Conservation (phyloP, 352 stramenopile genomes). For the Blastocystis sp. region DNA sequence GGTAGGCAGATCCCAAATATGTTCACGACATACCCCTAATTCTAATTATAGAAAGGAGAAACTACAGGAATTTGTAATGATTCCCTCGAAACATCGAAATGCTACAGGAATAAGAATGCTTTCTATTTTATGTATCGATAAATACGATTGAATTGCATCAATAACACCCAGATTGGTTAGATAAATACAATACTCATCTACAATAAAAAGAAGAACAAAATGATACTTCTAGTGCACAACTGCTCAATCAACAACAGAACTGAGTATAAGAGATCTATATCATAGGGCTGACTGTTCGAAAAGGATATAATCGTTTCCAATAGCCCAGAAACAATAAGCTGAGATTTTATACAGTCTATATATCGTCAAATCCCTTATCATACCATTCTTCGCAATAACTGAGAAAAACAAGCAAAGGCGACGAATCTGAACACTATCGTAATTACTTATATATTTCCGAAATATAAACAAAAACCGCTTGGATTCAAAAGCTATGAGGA, state of each 20-base stretch:
- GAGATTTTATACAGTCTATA: neutral
- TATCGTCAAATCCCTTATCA: neutral
- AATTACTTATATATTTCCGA: neutral
- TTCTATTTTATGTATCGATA: neutral
- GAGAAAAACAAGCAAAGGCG: neutral
- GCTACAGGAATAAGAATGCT: neutral
- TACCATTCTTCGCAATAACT: neutral
- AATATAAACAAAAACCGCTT: neutral
- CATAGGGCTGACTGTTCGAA: neutral
- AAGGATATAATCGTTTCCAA: neutral
- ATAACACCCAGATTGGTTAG: slow-evolving; percentile 3
- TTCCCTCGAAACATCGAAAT: neutral
- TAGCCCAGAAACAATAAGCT: neutral
- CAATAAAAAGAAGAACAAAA: neutral
- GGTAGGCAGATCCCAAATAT: neutral
- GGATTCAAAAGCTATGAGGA: neutral
- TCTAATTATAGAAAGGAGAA: neutral
- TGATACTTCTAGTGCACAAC: neutral
- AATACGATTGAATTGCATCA: slow-evolving; percentile 11
- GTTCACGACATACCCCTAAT: slow-evolving; percentile 49
- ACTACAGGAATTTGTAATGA: slow-evolving; percentile 4
- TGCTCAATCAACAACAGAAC: neutral
- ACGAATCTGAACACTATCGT: neutral
- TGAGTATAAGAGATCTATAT: neutral
- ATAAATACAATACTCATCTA: slow-evolving; percentile 57